A percentile compares a stretch with the other conserved stretches of the same genome.
Conservation (phyloP, 768 basidiomycete genomes). For the Hypholoma sublateritium region DNA sequence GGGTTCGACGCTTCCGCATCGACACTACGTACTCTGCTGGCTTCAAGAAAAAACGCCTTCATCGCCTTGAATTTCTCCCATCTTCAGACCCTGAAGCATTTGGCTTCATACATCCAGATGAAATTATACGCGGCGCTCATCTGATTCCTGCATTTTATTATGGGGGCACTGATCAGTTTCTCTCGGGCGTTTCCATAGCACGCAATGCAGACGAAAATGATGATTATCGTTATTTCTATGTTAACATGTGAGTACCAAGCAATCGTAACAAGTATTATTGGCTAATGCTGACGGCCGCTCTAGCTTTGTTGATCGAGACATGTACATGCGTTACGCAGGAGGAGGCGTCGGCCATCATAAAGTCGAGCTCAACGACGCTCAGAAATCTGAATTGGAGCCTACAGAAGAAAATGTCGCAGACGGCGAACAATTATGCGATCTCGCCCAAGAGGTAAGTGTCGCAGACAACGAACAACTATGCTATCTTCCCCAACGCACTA, state of each 20-base stretch:
- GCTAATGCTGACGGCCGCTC: not conserved
- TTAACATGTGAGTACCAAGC: not conserved
- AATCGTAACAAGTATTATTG: not conserved
- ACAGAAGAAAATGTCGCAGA: too few relatives aligned
- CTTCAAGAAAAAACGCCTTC: not conserved
- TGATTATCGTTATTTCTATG: constrained; percentile 1
- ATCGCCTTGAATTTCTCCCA: constrained; percentile 7
- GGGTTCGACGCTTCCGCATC: constrained; percentile 7
- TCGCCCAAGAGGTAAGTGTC: too few relatives aligned
- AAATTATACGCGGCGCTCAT: constrained; percentile 13
- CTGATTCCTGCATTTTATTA: constrained; percentile 12
- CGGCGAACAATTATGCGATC: too few relatives aligned
- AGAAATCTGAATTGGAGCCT: too few relatives aligned
- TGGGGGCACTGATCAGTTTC: not conserved
- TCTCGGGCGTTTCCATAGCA: not conserved
- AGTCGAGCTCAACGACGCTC: too few relatives aligned
- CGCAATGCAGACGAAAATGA: not conserved
- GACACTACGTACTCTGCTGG: constrained; percentile 2
- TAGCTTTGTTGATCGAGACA: constrained; percentile 27
- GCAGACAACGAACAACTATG: too few relatives aligned
- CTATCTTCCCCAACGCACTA: too few relatives aligned
- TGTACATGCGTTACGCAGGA: constrained; percentile 23
- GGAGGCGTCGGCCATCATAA: constrained; percentile 18
- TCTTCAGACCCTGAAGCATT: constrained; percentile 7
- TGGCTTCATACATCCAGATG: constrained; percentile 16